Evolutionary conservation across 1,284 basidiomycete species (phyloP), one percentile per base, ranked within the genome.

Genomic region (Athelia psychrophila): DNA sequence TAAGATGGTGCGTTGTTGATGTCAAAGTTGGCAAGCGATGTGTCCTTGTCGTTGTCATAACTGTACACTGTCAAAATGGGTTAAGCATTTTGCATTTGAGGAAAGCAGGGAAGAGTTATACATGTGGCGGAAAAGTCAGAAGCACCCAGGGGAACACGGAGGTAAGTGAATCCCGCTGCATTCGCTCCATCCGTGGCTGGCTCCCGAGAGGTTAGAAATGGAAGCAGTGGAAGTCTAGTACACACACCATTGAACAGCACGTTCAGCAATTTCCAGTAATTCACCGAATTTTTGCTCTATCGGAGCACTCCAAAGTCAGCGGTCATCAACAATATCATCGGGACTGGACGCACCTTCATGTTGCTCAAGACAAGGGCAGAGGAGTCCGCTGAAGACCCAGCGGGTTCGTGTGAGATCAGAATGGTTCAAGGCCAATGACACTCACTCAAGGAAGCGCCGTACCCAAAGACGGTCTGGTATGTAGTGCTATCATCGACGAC

Each of bases 141-240:
- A 6, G 79, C 77, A 33, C 79, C 80, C 16, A 81, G 68, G 0
- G 77, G 73, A n/a, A 80, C 70, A n/a, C 80, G 73, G 42, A 81
- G 60, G 57, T 76, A 77, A 9, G 75, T 72, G 24, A 81, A 64
- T 2, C 79, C 79, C 3, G 79, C 77, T 20, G 71, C 70, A 47
- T 73, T 60, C 30, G 69, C 65, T 5, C 69, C 71, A 58, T 81
- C 77, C 9, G 73, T 73, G 32, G 73, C 79, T 80, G 49, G 25
- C 23, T 46, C 18, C 13, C 42, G 32, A 47, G 20, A 33, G 12
- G 32, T 23, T 35, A 48, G 47, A 23, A n/a, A 44, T 38, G 49
- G 32, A 42, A 48, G 42, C 24, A 4, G 36, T 16, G 2, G 47
- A 30, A 30, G 2, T 3, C 40, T 23, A 18, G 13, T 12, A 19